These are phyloP conservation scores for Handroanthus guayacan DNA, from an alignment of 257 asterid species.

Conservation along the genomic window DNA sequence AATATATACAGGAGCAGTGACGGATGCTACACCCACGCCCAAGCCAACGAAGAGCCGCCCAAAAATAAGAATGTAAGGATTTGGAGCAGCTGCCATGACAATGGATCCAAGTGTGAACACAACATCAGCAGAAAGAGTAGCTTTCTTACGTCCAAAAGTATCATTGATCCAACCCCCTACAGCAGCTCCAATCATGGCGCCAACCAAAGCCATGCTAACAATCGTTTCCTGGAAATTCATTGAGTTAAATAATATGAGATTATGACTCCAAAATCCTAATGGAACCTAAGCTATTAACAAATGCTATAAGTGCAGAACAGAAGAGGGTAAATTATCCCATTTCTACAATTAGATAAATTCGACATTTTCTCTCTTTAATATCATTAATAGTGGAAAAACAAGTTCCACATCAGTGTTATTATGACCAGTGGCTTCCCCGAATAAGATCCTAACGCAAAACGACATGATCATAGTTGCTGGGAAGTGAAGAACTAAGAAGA, in stretches of 20 bases:
- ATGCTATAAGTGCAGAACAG: slow-evolving; percentile 6
- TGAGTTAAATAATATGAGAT: slow-evolving; percentile 10
- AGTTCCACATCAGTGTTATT: slow-evolving; percentile 6
- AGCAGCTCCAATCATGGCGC: slow-evolving; percentile 92
- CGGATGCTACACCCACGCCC: slow-evolving; percentile 96
- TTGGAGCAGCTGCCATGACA: slow-evolving; percentile 85
- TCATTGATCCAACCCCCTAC: slow-evolving; percentile 93
- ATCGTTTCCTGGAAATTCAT: slow-evolving; percentile 77
- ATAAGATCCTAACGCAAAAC: slow-evolving; percentile 2
- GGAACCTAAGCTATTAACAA: slow-evolving; percentile 7
- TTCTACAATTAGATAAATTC: neutral
- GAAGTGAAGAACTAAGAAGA: neutral
- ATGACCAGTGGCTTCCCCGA: slow-evolving; percentile 8
- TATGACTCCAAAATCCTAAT: neutral
- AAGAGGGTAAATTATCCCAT: neutral
- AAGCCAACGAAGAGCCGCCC: slow-evolving; percentile 88
- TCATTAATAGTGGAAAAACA: neutral
- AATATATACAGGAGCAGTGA: slow-evolving; percentile 95
- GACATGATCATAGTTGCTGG: neutral
- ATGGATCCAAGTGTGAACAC: slow-evolving; percentile 79
- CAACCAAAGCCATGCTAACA: slow-evolving; percentile 98
- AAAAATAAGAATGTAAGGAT: slow-evolving; percentile 79
- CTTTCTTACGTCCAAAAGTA: slow-evolving; percentile 86
- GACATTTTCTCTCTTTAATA: neutral
- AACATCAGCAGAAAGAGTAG: slow-evolving; percentile 90